Evolutionary conservation across 1,284 basidiomycete species (phyloP).

Genomic region (Sphagnurus paluster): DNA sequence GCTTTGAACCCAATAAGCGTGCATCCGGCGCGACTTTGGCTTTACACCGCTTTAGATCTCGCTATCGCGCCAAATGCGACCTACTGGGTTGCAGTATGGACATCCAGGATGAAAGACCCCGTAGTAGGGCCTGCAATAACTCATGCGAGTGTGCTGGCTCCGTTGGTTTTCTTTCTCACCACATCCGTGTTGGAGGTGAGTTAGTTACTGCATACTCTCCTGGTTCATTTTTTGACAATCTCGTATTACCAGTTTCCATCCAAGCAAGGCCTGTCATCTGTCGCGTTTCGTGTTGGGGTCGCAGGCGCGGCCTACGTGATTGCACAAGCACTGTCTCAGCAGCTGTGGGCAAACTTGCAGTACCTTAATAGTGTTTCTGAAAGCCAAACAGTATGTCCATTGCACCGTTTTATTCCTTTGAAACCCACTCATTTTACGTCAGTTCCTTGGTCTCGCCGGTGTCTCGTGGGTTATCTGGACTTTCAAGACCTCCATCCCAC

Average conservation of each 20-base stretch:
- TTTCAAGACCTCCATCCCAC: constrained; percentile 17
- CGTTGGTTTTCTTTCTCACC: constrained; percentile 49
- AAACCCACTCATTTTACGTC: constrained; percentile 3
- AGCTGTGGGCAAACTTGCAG: constrained; percentile 24
- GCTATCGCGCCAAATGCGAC: constrained; percentile 57
- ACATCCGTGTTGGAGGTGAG: constrained; percentile 34
- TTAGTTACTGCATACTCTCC: constrained; percentile 10
- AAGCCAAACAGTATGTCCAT: constrained; percentile 29
- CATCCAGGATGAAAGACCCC: constrained; percentile 50
- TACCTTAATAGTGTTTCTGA: constrained; percentile 29
- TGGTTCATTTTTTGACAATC: too few relatives aligned
- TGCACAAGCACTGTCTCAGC: constrained; percentile 20
- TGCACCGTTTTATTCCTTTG: neutral
- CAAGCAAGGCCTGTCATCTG: too few relatives aligned
- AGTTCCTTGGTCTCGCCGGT: constrained; percentile 36
- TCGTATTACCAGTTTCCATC: too few relatives aligned
- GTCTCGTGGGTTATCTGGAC: constrained; percentile 31
- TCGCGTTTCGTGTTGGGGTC: constrained; percentile 17
- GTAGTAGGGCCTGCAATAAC: constrained; percentile 59
- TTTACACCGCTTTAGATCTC: constrained; percentile 47
- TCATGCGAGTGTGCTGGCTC: constrained; percentile 55
- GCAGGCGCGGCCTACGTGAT: constrained; percentile 18
- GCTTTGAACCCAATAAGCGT: constrained; percentile 31
- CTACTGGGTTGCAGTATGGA: constrained; percentile 62
- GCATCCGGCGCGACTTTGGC: constrained; percentile 26